Evolutionary conservation across 176 grass and related monocot genomes (phyloP).

Genomic region (Rhynchospora tenuis): DNA sequence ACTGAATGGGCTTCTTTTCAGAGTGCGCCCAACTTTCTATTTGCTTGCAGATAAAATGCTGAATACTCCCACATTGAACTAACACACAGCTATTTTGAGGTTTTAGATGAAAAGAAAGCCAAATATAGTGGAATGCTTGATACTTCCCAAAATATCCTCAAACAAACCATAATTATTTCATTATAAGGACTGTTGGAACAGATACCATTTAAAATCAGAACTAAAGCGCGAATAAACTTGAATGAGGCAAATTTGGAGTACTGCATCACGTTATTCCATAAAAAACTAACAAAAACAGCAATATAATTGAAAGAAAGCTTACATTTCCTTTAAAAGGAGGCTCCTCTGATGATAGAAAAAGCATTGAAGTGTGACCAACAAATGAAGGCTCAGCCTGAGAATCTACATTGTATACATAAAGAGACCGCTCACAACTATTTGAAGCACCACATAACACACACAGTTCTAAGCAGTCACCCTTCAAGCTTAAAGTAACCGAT

Average conservation of each 20-base stretch:
- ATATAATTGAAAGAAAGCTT: constrained; percentile 19
- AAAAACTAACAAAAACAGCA: background rate
- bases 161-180: background rate
- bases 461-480: constrained; percentile 41
- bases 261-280: constrained; percentile 4
- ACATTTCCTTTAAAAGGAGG: constrained; percentile 47
- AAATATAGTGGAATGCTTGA: background rate
- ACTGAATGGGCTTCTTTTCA: background rate
- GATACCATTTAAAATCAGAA: background rate
- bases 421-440: constrained; percentile 42
- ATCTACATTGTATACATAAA: constrained; percentile 59
- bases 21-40: background rate
- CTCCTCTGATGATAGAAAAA: constrained; percentile 46
- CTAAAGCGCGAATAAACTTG: background rate
- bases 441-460: constrained; percentile 62
- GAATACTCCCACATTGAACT: background rate
- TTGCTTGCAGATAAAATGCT: background rate
- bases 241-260: background rate
- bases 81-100: background rate
- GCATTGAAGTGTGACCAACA: constrained; percentile 54
- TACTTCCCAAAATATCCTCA: background rate
- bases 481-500: constrained; percentile 54
- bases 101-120: background rate
- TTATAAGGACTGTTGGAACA: no score
- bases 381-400: constrained; percentile 46